Evolutionary conservation across 257 asterid genomes (phyloP).

Genomic region (Solanum arcanum): DNA sequence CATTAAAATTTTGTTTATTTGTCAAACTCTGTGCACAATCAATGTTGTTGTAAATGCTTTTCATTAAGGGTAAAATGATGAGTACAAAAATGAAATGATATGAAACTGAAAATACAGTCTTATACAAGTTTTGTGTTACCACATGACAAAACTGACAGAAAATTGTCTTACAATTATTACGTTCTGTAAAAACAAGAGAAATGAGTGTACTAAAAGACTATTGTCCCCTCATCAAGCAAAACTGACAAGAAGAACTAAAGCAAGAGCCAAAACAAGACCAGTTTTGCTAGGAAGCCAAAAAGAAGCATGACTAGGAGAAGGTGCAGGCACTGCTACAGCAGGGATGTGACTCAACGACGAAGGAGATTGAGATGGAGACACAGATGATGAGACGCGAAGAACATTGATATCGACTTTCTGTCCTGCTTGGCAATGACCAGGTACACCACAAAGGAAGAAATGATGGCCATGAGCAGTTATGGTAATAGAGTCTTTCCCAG

Average conservation of each 20-base stretch:
- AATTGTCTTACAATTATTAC: conserved; percentile 20
- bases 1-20: not conserved
- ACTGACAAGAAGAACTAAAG: conserved; percentile 6
- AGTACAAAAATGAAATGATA: not conserved
- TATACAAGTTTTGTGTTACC: not conserved
- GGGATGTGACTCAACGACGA: conserved; percentile 19
- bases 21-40: not conserved
- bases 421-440: conserved; percentile 84
- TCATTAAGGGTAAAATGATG: too few relatives aligned
- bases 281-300: not conserved
- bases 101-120: not conserved
- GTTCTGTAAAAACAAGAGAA: not conserved
- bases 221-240: not conserved
- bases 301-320: conserved; percentile 37
- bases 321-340: conserved; percentile 29
- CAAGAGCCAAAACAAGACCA: conserved; percentile 3
- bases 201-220: not conserved
- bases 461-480: conserved; percentile 56
- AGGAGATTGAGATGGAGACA: conserved; percentile 32
- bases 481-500: conserved; percentile 72
- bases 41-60: too few relatives aligned
- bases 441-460: conserved; percentile 65
- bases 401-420: conserved; percentile 77
- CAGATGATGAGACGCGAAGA: conserved; percentile 10
- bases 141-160: conserved; percentile 18